Base-by-base conservation (phyloP, 2,329 filamentous ascomycete species). In the Neofusicoccum cordaticola region DNA sequence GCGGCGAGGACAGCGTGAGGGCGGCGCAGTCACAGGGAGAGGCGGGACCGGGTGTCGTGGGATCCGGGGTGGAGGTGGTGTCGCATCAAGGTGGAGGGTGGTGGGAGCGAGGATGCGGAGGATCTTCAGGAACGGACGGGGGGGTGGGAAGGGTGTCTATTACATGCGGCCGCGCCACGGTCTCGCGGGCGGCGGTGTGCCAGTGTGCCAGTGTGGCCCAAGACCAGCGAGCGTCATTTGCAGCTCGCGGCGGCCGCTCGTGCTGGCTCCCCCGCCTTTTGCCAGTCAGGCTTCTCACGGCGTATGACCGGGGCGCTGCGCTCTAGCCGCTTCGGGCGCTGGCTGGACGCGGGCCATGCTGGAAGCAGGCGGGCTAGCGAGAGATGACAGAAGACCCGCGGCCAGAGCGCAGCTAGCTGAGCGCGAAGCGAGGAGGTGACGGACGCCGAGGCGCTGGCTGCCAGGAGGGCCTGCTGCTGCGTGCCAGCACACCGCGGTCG, bases 111-210 rank as follows among this genome's bases (percentile, higher is more conserved):
- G n/a, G 15, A 44, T 42, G 52, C 52, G 52, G 52, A 57, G 52
- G 52, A 57, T 57, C 52, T 57, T 42, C 52, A 57, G 52, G 52
- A 41, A 57, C 52, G 39, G 50, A 15, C 12, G 17, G 37, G 52
- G 52, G 52, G 52, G 13, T 22, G 22, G 15, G 13, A 9, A 11
- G 27, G 31, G 48, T 22, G 48, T 35, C 4, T 4, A 11, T n/a
- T 37, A 22, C 22, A 39, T 15, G 48, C 27, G 27, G 27, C 27
- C 27, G 27, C 22, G 22, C 22, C 22, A 22, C 22, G 22, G 22
- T 22, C 22, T 22, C 22, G 22, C 22, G 22, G 22, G 22, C 22
- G 22, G 22, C 22, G 22, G 22, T 22, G 22, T 22, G 22, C 22
- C 19, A 19, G 19, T 19, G 31, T 22, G 48, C 31, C 48, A 35